Evolutionary conservation across 2,329 filamentous ascomycete species (phyloP).

Genomic region (Pseudogymnoascus pannorum): DNA sequence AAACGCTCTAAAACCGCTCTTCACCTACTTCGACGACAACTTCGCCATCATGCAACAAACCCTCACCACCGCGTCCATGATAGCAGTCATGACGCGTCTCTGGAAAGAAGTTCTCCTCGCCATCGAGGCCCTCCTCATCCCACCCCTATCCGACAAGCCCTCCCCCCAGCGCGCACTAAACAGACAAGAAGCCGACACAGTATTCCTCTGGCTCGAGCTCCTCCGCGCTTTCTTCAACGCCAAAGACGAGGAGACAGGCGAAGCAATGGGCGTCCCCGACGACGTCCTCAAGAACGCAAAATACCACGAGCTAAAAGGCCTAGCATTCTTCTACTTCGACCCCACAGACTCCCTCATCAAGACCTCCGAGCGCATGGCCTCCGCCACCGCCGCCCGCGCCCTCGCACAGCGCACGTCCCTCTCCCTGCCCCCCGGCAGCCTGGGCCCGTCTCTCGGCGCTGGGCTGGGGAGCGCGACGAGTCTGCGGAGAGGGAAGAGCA

Average conservation of each 20-base stretch:
- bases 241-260: constrained; percentile 72
- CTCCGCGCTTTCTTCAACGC: constrained; percentile 95
- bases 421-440: constrained; percentile 52
- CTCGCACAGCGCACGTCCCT: constrained; percentile 68
- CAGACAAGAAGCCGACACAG: constrained; percentile 85
- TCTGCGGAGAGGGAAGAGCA: constrained; percentile 63
- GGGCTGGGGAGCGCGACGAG: constrained; percentile 62
- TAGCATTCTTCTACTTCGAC: constrained; percentile 99
- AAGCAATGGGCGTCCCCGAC: constrained; percentile 79
- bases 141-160: constrained; percentile 89
- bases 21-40: constrained; percentile 95
- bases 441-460: constrained; percentile 45
- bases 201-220: constrained; percentile 88
- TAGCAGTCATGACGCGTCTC: constrained; percentile 92
- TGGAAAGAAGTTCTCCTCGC: constrained; percentile 97
- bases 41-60: constrained; percentile 99
- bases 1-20: constrained; percentile 74
- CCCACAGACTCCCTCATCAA: constrained; percentile 83
- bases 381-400: constrained; percentile 67
- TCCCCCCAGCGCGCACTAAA: constrained; percentile 77
- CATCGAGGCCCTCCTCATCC: constrained; percentile 82
- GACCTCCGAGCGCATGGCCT: constrained; percentile 93
- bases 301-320: constrained; percentile 91
- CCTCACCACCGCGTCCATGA: constrained; percentile 90
- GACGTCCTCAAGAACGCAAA: constrained; percentile 95